phyloP scores from a whole-genome alignment of 179 eudicot species.

The Monotropa hypopitys region DNA sequence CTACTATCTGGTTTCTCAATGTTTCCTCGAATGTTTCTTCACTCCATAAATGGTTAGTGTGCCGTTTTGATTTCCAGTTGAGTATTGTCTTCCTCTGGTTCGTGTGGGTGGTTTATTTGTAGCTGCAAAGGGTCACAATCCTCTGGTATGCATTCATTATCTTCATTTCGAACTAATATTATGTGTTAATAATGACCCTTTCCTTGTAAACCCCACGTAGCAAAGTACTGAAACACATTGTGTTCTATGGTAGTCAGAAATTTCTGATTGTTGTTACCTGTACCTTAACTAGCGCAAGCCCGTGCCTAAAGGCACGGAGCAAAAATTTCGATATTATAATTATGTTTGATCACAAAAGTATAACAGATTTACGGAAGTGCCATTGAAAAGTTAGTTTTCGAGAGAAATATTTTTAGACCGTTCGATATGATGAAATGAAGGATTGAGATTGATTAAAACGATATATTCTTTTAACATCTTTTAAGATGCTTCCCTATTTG shows the following conservation, averaged over 20 bases:
- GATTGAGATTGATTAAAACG: too few relatives aligned
- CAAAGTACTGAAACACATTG: neutral
- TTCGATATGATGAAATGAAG: too few relatives aligned
- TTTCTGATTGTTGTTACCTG: neutral
- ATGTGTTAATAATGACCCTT: neutral
- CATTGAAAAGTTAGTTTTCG: too few relatives aligned
- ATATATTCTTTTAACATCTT: too few relatives aligned
- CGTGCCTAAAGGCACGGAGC: too few relatives aligned
- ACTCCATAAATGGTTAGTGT: conserved; percentile 10
- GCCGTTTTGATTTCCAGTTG: conserved; percentile 39
- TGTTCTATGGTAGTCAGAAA: neutral
- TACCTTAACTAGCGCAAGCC: too few relatives aligned
- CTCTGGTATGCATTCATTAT: conserved; percentile 34
- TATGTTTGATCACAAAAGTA: too few relatives aligned
- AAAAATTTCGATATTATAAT: too few relatives aligned
- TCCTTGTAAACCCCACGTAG: neutral
- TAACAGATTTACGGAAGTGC: too few relatives aligned
- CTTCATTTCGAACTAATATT: neutral
- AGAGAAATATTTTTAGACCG: too few relatives aligned
- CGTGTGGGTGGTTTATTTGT: conserved; percentile 89
- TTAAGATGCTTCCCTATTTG: too few relatives aligned
- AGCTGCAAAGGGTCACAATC: conserved; percentile 95
- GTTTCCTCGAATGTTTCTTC: neutral
- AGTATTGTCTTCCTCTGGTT: conserved; percentile 91
- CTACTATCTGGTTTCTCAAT: neutral